Conservation (phyloP, 176 grass and related monocot genomes). For the Zoysia pacifica region DNA sequence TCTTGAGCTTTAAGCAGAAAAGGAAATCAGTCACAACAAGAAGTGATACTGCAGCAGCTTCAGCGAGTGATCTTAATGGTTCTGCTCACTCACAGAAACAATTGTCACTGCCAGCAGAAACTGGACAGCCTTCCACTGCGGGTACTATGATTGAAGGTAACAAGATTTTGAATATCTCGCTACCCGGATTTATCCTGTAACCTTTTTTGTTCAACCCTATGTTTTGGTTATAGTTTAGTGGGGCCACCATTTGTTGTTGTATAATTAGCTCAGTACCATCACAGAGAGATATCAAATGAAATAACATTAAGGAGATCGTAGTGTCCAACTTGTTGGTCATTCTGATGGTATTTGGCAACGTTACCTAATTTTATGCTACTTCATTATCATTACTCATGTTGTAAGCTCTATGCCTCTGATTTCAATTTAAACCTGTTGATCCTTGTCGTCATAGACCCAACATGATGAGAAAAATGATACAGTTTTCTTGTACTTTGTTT, state of each 20-base stretch:
- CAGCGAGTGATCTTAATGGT: conserved; percentile 48
- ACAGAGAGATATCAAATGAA: too few relatives aligned
- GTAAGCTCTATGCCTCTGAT: too few relatives aligned
- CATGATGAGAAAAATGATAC: too few relatives aligned
- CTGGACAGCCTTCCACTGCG: conserved; percentile 29
- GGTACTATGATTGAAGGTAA: conserved; percentile 45
- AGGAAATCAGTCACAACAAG: conserved; percentile 68
- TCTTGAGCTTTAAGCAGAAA: conserved; percentile 78
- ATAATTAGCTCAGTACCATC: background rate
- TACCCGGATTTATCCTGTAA: background rate
- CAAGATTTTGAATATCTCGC: background rate
- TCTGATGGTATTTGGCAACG: too few relatives aligned
- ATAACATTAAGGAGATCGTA: too few relatives aligned
- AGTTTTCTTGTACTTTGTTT: too few relatives aligned
- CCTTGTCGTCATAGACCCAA: too few relatives aligned
- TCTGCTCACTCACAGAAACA: conserved; percentile 37
- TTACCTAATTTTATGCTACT: too few relatives aligned
- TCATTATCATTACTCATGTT: too few relatives aligned
- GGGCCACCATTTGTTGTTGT: background rate
- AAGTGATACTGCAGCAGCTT: conserved; percentile 46
- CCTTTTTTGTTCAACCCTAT: background rate
- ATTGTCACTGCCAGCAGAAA: conserved; percentile 38
- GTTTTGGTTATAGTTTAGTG: too few relatives aligned
- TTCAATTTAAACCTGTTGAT: too few relatives aligned
- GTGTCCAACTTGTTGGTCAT: too few relatives aligned